Evolutionary conservation across 2,329 filamentous ascomycete species (phyloP).

Genomic region (Clarireedia monteithiana): DNA sequence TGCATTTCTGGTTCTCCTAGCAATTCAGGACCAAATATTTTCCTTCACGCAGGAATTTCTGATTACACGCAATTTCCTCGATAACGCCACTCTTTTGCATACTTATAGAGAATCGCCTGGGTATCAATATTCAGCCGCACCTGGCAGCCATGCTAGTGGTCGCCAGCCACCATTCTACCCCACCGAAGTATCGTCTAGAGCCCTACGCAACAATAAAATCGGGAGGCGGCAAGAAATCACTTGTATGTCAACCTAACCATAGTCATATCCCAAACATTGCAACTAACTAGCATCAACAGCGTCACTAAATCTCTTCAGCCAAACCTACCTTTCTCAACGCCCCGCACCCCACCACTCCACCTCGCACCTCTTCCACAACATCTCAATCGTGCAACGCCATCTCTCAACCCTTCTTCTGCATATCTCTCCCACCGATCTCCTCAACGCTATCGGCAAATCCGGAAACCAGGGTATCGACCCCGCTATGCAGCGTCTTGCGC

Average conservation of each 20-base stretch:
- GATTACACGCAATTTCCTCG: constrained; percentile 16
- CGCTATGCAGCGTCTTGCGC: constrained; percentile 14
- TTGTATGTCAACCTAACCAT: constrained; percentile 3
- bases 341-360: constrained; percentile 1
- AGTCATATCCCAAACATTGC: not conserved
- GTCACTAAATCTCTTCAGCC: constrained; percentile 11
- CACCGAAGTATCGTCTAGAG: not conserved
- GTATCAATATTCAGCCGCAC: not conserved
- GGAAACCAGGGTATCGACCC: constrained; percentile 12
- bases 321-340: constrained; percentile 4
- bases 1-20: constrained; percentile 19
- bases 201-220: not conserved
- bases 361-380: not conserved
- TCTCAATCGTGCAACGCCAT: not conserved
- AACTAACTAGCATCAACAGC: constrained; percentile 1
- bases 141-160: not conserved
- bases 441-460: constrained; percentile 1
- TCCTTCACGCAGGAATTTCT: constrained; percentile 17
- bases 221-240: constrained; percentile 3
- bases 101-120: not conserved
- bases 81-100: constrained; percentile 2
- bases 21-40: constrained; percentile 17
- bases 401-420: not conserved
- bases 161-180: not conserved
- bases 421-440: not conserved